Conservation (phyloP, 2,329 filamentous ascomycete species). For the Neofusicoccum ribis region DNA sequence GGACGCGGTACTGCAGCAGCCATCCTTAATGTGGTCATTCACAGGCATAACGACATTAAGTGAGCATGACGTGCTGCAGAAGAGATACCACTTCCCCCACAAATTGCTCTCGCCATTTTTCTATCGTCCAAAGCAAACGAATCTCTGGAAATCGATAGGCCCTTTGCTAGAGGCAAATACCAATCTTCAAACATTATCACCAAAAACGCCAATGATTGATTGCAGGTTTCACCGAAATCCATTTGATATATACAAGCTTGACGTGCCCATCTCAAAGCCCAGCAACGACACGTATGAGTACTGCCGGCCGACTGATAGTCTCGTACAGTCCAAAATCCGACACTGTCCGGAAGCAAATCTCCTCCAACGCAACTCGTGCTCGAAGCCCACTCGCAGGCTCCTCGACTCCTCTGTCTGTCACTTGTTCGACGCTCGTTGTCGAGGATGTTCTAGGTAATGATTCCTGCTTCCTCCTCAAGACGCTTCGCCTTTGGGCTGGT, state of each 20-base stretch:
- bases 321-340: slow-evolving; percentile 39
- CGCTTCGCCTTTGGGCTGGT: slow-evolving; percentile 22
- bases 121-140: neutral
- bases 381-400: slow-evolving; percentile 22
- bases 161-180: neutral
- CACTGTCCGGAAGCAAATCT: slow-evolving; percentile 35
- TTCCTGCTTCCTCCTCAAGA: slow-evolving; percentile 29
- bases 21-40: neutral
- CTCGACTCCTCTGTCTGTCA: slow-evolving; percentile 22
- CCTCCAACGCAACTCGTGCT: slow-evolving; percentile 32
- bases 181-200: neutral
- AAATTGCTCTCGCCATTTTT: neutral
- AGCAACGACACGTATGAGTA: slow-evolving; percentile 3
- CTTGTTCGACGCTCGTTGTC: slow-evolving; percentile 27
- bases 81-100: neutral
- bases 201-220: neutral
- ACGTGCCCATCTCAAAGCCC: neutral
- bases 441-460: slow-evolving; percentile 5
- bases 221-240: neutral
- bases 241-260: neutral
- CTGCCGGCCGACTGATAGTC: slow-evolving; percentile 26
- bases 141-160: neutral
- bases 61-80: neutral
- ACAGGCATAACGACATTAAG: neutral
- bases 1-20: neutral